phyloP scores from a whole-genome alignment of 495 filamentous ascomycete species.

The Xylaria bambusicola region DNA sequence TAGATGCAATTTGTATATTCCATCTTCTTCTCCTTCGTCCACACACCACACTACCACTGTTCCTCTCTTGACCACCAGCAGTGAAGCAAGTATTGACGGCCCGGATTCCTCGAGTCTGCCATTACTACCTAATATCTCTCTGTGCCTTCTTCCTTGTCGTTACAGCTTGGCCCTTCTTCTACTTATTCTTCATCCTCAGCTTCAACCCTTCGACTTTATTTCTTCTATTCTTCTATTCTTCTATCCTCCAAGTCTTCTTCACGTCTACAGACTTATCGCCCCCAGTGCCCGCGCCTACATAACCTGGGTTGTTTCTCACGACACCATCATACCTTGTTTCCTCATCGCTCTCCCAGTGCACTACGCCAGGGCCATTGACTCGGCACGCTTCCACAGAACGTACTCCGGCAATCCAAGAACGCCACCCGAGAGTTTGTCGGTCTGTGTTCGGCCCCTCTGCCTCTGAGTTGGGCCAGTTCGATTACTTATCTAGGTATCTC shows the following conservation, averaged over 20 bases:
- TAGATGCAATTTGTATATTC: slow-evolving; percentile 8
- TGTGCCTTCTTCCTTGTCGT: slow-evolving; percentile 16
- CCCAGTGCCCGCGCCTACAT: not conserved
- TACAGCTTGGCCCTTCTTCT: slow-evolving; percentile 1
- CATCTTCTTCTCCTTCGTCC: slow-evolving; percentile 1
- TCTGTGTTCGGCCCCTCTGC: slow-evolving; percentile 13
- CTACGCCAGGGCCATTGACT: slow-evolving; percentile 2
- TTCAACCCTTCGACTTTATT: not conserved
- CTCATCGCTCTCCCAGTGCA: not conserved
- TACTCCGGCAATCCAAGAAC: not conserved
- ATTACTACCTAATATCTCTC: slow-evolving; percentile 20
- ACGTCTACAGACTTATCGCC: slow-evolving; percentile 1
- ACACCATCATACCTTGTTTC: not conserved
- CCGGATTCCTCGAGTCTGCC: slow-evolving; percentile 15
- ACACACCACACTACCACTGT: slow-evolving; percentile 10
- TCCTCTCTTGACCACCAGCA: slow-evolving; percentile 5
- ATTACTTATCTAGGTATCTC: slow-evolving; percentile 6
- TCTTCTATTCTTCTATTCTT: not conserved
- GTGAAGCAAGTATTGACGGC: slow-evolving; percentile 9
- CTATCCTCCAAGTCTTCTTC: not conserved
- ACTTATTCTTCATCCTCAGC: not conserved
- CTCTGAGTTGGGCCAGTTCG: not conserved
- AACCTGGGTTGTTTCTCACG: not conserved
- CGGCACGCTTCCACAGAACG: slow-evolving; percentile 5
- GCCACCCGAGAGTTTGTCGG: not conserved